These are phyloP conservation scores for Fusarium papillatum DNA, from an alignment of 2,329 filamentous ascomycete species.

Conservation along the genomic window DNA sequence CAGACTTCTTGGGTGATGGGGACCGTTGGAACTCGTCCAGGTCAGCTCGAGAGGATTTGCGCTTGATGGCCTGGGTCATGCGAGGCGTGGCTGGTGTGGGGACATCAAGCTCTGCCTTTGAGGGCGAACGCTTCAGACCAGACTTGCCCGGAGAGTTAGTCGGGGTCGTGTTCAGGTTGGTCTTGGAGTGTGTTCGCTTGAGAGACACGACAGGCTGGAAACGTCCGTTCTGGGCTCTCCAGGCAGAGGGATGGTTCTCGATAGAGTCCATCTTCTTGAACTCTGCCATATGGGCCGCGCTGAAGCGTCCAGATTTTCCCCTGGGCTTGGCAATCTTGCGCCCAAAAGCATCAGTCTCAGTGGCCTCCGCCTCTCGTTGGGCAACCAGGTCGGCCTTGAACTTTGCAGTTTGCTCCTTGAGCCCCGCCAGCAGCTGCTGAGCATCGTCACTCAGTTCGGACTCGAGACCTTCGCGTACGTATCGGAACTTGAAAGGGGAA, in stretches of 20 bases:
- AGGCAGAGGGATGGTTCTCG: conserved; percentile 85
- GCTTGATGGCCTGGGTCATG: conserved; percentile 53
- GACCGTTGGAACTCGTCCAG: conserved; percentile 49
- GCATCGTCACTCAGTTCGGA: conserved; percentile 72
- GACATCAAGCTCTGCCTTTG: conserved; percentile 68
- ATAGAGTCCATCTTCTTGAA: conserved; percentile 99
- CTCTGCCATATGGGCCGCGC: conserved; percentile 85
- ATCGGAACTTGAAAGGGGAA: conserved; percentile 78
- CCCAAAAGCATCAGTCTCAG: conserved; percentile 55
- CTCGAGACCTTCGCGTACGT: conserved; percentile 67
- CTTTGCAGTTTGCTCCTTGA: conserved; percentile 78
- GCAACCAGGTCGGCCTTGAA: conserved; percentile 79
- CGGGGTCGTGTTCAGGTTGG: conserved; percentile 54
- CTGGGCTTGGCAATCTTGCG: conserved; percentile 87
- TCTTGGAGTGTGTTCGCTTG: conserved; percentile 61
- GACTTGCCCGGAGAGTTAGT: conserved; percentile 48
- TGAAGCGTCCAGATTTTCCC: conserved; percentile 84
- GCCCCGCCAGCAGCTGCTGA: conserved; percentile 72
- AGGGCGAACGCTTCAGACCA: conserved; percentile 64
- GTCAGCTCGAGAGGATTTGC: conserved; percentile 45
- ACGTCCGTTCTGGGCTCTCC: conserved; percentile 70
- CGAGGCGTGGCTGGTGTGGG: conserved; percentile 57
- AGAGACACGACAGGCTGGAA: conserved; percentile 61
- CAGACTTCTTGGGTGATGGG: conserved; percentile 45
- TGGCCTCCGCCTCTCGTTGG: conserved; percentile 68